Conservation (phyloP, 2,329 filamentous ascomycete genomes). For the Aspergillus quadricinctus region DNA sequence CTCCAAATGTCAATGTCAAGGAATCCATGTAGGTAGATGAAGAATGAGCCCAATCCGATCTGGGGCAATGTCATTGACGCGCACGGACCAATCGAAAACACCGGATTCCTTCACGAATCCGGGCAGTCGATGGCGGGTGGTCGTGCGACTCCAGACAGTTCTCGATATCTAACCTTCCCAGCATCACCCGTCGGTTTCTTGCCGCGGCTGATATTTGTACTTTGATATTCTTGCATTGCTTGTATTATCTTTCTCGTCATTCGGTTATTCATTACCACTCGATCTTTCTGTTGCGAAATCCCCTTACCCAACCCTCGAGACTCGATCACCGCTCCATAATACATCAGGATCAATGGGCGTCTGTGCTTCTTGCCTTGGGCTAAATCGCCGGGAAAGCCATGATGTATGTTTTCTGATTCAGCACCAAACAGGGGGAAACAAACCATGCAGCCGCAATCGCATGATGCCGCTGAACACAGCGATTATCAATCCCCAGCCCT, state of each 20-base stretch:
- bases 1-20: neutral
- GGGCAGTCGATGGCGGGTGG: neutral
- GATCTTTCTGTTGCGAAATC: neutral
- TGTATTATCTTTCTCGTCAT: neutral
- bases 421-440: neutral
- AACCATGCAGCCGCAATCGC: constrained; percentile 9
- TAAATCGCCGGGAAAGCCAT: constrained; percentile 33
- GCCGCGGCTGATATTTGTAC: neutral
- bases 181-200: constrained; percentile 12
- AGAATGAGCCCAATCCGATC: neutral
- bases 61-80: constrained; percentile 3
- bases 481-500: constrained; percentile 5
- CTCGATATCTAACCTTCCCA: neutral
- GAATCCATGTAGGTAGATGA: neutral
- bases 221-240: neutral
- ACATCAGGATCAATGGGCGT: constrained; percentile 36
- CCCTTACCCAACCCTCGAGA: neutral
- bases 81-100: constrained; percentile 11
- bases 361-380: constrained; percentile 42
- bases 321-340: neutral
- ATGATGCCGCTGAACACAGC: neutral
- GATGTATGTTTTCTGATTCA: constrained; percentile 27
- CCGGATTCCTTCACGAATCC: neutral
- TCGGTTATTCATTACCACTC: neutral
- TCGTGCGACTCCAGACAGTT: neutral